Base-by-base conservation (phyloP, 176 grass and related monocot species). In the Paspalum notatum region DNA sequence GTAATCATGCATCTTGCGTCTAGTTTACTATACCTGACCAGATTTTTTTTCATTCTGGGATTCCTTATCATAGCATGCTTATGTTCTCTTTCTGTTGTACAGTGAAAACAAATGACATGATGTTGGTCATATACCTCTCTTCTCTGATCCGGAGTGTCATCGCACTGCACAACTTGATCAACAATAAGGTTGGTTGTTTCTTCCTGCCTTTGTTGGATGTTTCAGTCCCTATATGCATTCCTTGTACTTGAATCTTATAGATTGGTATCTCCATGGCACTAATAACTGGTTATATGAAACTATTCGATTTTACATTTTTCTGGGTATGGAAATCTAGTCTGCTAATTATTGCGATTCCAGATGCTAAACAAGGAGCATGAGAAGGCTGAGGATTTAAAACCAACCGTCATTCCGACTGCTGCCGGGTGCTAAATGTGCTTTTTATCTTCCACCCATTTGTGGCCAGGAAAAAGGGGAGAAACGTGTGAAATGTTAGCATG, bases 21-120 rank as follows among this genome's bases (percentile, higher is more conserved):
- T 40, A 37, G 71, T 53, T 25, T 78, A 55, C 37, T 39, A 55
- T 5, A 52, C 55, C 11, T 13, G 18, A 73, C 32, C 12, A 71
- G 48, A 40, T 25, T 38, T 40, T 50, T n/a, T 16, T 16, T 24
- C 75, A n/a, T 63, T 57, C 18, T 43, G 5, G 26, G 14, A 67
- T 82, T 79, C 50, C 52, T 64, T 75, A 74, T 79, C 1, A 9
- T 20, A 69, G 52, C 15, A n/a, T 9, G 18, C 78, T 76, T 27
- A 62, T 68, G 24, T 42, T 68, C 25, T n/a, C n/a, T 40, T 61
- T 77, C 26, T 45, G 77, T 87, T 16, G 11, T 94, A 78, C 90
- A 98, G 95, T 98, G 81, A 98, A 98, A 98, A 98, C 92, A 88
- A 98, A 95, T 83, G 95, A 95, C 76, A 95, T 95, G 92, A 98